phyloP scores from a whole-genome alignment of 768 basidiomycete genomes.

The Russula olivacea region DNA sequence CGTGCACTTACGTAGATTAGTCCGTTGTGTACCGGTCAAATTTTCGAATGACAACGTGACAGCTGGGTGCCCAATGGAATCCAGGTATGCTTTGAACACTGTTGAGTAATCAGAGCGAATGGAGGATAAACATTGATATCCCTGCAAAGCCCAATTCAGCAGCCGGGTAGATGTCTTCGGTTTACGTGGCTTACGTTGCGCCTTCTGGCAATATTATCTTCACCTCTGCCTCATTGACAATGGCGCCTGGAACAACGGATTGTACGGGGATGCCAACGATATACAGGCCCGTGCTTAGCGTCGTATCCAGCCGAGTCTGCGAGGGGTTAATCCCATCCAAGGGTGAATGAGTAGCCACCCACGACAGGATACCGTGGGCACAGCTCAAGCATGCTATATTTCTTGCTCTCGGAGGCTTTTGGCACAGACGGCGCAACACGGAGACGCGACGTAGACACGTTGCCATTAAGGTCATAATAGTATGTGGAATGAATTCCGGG shows the following conservation, averaged over 20 bases:
- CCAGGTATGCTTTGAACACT: conserved; percentile 79
- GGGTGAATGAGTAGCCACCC: conserved; percentile 89
- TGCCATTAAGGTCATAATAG: conserved; percentile 89
- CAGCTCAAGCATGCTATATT: conserved; percentile 71
- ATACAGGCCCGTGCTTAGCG: conserved; percentile 54
- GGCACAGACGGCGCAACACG: conserved; percentile 60
- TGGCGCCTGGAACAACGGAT: conserved; percentile 72
- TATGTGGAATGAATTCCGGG: conserved; percentile 76
- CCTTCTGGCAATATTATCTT: conserved; percentile 88
- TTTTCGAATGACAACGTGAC: conserved; percentile 67
- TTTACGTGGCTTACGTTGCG: conserved; percentile 66
- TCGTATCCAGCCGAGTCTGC: conserved; percentile 67
- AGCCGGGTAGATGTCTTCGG: neutral
- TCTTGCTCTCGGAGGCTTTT: conserved; percentile 46
- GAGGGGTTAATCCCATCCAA: conserved; percentile 90
- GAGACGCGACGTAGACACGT: conserved; percentile 91
- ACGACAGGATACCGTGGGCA: conserved; percentile 87
- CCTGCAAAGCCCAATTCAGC: conserved; percentile 39
- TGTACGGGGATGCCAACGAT: conserved; percentile 80
- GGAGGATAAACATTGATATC: conserved; percentile 72
- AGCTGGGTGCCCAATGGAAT: conserved; percentile 81
- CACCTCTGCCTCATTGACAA: conserved; percentile 74
- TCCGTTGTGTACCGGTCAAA: conserved; percentile 71
- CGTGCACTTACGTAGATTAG: conserved; percentile 67
- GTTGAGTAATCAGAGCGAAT: conserved; percentile 63